Evolutionary conservation across 495 filamentous ascomycete species (phyloP), one percentile per base, ranked within the genome.

Genomic region (Bryoglossum gracile): DNA sequence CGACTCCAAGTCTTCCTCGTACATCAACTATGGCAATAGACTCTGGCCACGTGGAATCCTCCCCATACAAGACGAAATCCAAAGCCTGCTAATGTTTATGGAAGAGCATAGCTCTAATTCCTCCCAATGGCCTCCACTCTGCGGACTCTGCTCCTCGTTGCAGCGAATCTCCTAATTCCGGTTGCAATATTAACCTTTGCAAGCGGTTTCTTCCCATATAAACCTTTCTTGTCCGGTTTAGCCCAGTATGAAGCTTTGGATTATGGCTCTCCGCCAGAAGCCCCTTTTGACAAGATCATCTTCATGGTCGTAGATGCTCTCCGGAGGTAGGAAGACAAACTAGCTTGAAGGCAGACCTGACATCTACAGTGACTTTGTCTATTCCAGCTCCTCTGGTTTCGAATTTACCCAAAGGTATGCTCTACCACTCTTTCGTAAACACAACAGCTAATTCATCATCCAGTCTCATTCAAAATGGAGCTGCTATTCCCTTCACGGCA

Each of bases 281-380:
- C 83, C 18, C 73, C 81, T 2, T 99, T 99, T 64, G 81, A 96
- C 56, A 89, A 82, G 56, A 71, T 97, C 42, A 73, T 99, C 41
- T 94, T 99, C 65, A 96, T 99, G 91, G 92, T 99, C 8, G 78
- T 99, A 8, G 92, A 99, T 76, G 90, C 92, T 26, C 68, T 97
- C 57, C 73, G 90, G 61, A 95, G 88, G 89, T 95, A 72, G 58
- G 11, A 25, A 18, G 5, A 37, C 11, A 3, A 24, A 4, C 14
- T 5, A 16, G 2, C 13, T n/a, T 41, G 9, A 19, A 26, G 16
- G 28, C 8, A n/a, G 16, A 40, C 25, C 47, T 56, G 36, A 60
- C 35, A 51, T 8, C 32, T 3, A 49, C 51, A 95, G 90, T 70
- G 92, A 99, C 60, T 99, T 99, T 71, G 92, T 99, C 26, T 99